A percentile compares a stretch with the other conserved stretches of the same genome.
These are phyloP conservation scores for Sedum album DNA, from an alignment of 164 flowering plant species.

Conservation along the genomic window DNA sequence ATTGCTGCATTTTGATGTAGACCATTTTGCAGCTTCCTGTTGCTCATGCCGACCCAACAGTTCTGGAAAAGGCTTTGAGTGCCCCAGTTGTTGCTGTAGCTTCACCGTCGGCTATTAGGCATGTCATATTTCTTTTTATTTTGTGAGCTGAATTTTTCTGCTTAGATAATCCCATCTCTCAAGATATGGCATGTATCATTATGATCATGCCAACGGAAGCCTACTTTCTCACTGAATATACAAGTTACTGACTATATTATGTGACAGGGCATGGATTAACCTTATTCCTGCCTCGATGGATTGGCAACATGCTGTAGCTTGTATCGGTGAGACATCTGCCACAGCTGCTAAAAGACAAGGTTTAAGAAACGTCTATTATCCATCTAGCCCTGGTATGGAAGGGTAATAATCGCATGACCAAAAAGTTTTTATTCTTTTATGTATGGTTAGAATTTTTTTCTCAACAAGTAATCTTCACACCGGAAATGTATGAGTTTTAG, in stretches of 20 bases:
- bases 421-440: neutral
- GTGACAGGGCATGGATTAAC: constrained; percentile 74
- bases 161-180: neutral
- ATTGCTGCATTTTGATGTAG: no score
- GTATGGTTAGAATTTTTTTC: neutral
- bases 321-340: constrained; percentile 96
- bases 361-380: constrained; percentile 59
- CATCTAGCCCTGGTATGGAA: constrained; percentile 76
- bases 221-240: neutral
- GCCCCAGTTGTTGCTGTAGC: constrained; percentile 84
- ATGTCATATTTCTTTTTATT: no score
- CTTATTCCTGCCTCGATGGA: constrained; percentile 37
- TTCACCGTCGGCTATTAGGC: constrained; percentile 89
- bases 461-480: no score
- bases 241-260: constrained; percentile 1
- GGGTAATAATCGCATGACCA: constrained; percentile 52
- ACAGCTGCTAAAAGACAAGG: constrained; percentile 68
- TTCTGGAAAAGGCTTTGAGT: constrained; percentile 53
- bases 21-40: constrained; percentile 67
- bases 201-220: neutral
- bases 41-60: constrained; percentile 41
- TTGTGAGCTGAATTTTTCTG: neutral
- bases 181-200: neutral
- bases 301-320: constrained; percentile 73
- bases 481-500: neutral